Evolutionary conservation across 2,329 filamentous ascomycete species (phyloP).

Genomic region (Tothia fuscella): DNA sequence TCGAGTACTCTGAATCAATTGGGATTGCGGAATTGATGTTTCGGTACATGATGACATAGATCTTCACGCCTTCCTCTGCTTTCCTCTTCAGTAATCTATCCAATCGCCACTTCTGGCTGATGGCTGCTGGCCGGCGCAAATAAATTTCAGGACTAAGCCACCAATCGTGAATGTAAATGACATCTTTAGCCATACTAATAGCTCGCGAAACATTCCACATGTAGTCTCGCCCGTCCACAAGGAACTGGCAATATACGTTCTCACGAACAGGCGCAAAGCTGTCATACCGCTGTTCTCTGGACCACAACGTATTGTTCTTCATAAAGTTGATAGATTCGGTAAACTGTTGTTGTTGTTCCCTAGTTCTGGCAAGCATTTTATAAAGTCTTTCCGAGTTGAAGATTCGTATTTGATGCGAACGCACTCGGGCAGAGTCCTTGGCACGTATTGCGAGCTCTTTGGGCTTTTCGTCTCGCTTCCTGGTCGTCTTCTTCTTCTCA

Average conservation of each 20-base stretch:
- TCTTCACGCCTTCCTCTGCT: constrained; percentile 87
- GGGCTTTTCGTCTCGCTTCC: constrained; percentile 38
- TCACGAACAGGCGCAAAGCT: constrained; percentile 86
- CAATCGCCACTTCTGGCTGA: constrained; percentile 95
- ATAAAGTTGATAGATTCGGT: constrained; percentile 86
- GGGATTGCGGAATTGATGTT: constrained; percentile 96
- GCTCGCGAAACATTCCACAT: constrained; percentile 99
- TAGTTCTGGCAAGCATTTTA: constrained; percentile 81
- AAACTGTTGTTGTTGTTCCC: constrained; percentile 81
- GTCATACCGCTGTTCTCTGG: constrained; percentile 70
- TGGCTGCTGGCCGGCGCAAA: constrained; percentile 82
- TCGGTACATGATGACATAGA: constrained; percentile 94
- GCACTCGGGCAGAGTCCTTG: constrained; percentile 46
- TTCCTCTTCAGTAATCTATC: constrained; percentile 89
- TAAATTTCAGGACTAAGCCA: constrained; percentile 96
- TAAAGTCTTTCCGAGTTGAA: constrained; percentile 85
- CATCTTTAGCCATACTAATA: constrained; percentile 92
- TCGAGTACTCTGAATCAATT: constrained; percentile 97
- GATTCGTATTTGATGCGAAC: constrained; percentile 73
- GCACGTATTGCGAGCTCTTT: constrained; percentile 54
- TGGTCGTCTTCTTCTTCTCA: constrained; percentile 49
- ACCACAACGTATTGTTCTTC: constrained; percentile 72
- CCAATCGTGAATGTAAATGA: constrained; percentile 99
- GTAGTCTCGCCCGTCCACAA: constrained; percentile 92
- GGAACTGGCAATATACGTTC: constrained; percentile 85